Conservation (phyloP, 2,329 filamentous ascomycete species). For the Hymenoscyphus albidus region DNA sequence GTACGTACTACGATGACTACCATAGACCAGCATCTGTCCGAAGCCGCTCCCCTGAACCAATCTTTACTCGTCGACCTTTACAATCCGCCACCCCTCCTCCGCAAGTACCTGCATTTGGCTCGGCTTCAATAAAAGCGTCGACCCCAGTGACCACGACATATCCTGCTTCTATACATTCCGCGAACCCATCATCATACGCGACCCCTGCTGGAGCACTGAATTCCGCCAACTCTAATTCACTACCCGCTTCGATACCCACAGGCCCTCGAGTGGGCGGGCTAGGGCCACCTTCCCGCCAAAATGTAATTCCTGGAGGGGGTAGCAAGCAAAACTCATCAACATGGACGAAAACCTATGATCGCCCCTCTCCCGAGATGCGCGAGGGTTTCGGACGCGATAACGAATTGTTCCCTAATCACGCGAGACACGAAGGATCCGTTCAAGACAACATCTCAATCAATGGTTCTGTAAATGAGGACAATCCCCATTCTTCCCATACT, state of each 20-base stretch:
- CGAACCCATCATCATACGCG: not conserved
- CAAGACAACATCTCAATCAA: constrained; percentile 8
- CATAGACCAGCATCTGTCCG: constrained; percentile 33
- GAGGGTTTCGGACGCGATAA: not conserved
- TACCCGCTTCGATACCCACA: constrained; percentile 12
- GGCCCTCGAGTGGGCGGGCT: constrained; percentile 6
- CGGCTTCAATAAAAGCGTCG: constrained; percentile 25
- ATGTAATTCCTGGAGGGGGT: not conserved
- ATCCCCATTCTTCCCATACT: not conserved
- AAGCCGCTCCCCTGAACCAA: constrained; percentile 33
- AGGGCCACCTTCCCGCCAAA: not conserved
- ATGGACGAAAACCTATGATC: constrained; percentile 7
- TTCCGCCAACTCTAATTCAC: not conserved
- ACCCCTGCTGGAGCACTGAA: constrained; percentile 5
- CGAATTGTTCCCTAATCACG: constrained; percentile 3
- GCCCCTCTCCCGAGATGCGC: constrained; percentile 7
- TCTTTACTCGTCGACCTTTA: constrained; percentile 32
- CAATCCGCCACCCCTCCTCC: constrained; percentile 51
- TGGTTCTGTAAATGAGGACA: constrained; percentile 2
- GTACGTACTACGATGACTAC: constrained; percentile 56
- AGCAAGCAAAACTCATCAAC: constrained; percentile 1
- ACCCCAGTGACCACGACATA: constrained; percentile 9
- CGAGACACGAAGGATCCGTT: constrained; percentile 2
- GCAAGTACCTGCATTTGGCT: constrained; percentile 53
- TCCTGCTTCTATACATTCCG: not conserved